Base-by-base conservation (phyloP, 75 land plant genomes). In the Cunninghamia lanceolata region DNA sequence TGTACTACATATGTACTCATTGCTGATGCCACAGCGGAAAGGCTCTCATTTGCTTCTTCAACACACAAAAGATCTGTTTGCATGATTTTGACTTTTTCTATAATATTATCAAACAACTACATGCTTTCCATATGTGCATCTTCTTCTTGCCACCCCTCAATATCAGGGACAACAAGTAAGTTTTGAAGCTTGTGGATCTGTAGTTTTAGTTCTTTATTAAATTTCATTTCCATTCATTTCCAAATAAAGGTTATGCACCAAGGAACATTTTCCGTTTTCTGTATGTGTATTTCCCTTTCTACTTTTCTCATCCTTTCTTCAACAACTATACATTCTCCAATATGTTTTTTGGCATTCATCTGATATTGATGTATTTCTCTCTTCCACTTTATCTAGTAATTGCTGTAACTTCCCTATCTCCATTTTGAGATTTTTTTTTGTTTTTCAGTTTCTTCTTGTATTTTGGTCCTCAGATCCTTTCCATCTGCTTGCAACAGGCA, bases 171-270 rank as follows among this genome's bases (percentile, higher is more conserved):
- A 45, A 47, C 34, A 16, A 80, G 52, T 45, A 80, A 19, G 34
- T 45, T 80, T n/a, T 45, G 52, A 80, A 80, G 82, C 50, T 80
- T 80, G 15, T 80, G 47, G 28, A 80, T 80, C 52, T 45, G 82
- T 80, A 80, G 15, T 80, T 45, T 80, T 16, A 80, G 82, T 80
- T 80, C 52, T 45, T 80, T 28, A 14, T 80, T 80, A 80, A 43
- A 45, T 45, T 28, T 45, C 52, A 45, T 45, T 80, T n/a, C n/a
- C n/a, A n/a, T n/a, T n/a, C n/a, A n/a, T n/a, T 80, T 42, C 52
- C 30, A 45, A 80, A 45, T 50, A 80, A 2, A 80, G 47, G 47
- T 45, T 43, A 28, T 80, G 25, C 82, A 43, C 5, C 82, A 80
- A n/a, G 28, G 82, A 80, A 45, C 7, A 43, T 45, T 80, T 80